A percentile compares a stretch with the other conserved stretches of the same genome.
Evolutionary conservation across 768 basidiomycete genomes (phyloP).

Genomic region (Naganishia kalamii): DNA sequence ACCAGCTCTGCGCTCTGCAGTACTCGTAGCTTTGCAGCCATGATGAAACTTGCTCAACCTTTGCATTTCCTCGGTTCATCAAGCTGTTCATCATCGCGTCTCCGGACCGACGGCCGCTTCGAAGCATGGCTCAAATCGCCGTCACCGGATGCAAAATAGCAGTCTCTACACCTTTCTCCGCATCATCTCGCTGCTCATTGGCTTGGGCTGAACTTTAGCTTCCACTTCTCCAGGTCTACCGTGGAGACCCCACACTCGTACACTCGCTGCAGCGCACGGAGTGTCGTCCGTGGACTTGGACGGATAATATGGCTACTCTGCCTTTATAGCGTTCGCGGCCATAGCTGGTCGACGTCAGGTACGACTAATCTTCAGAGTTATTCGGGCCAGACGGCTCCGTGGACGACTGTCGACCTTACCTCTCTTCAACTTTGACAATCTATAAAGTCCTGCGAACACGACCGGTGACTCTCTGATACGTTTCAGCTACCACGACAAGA

Average conservation of each 20-base stretch:
- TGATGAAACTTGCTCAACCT: too few species aligned
- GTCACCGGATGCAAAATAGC: not conserved
- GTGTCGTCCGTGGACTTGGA: conserved; percentile 3
- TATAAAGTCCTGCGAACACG: not conserved
- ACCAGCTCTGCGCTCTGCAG: too few species aligned
- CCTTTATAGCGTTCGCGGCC: not conserved
- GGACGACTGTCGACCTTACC: not conserved
- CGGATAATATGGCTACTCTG: not conserved
- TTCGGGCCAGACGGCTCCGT: conserved; percentile 5
- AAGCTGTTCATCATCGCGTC: not conserved
- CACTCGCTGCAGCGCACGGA: not conserved
- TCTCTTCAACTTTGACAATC: not conserved
- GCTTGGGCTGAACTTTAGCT: not conserved
- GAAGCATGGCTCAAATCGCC: not conserved
- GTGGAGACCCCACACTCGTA: not conserved
- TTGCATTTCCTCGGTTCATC: too few species aligned
- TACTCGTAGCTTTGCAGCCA: too few species aligned
- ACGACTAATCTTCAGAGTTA: not conserved
- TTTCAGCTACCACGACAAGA: not conserved
- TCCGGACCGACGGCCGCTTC: conserved; percentile 7
- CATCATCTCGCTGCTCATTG: conserved; percentile 11
- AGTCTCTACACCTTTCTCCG: not conserved
- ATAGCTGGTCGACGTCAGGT: not conserved
- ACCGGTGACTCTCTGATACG: too few species aligned
- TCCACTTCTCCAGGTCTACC: not conserved